Evolutionary conservation across 2,329 filamentous ascomycete genomes (phyloP).

Genomic region (Arthrobotrys sphaeroides): DNA sequence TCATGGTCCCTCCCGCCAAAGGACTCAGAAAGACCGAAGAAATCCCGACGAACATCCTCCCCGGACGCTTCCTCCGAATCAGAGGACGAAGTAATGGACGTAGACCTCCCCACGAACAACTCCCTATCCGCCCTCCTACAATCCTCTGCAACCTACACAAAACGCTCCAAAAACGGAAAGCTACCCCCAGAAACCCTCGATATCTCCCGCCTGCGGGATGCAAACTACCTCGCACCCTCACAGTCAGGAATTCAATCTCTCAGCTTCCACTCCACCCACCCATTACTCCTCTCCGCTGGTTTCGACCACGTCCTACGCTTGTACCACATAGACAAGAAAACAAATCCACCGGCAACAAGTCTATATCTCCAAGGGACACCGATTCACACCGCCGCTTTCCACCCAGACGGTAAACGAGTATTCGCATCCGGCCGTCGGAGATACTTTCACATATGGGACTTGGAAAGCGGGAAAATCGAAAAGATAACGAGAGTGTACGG

Average conservation of each 20-base stretch:
- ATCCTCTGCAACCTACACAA: slow-evolving; percentile 73
- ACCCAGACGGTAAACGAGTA: slow-evolving; percentile 76
- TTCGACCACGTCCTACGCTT: slow-evolving; percentile 85
- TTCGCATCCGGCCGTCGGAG: slow-evolving; percentile 87
- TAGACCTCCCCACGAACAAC: slow-evolving; percentile 60
- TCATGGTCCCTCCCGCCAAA: slow-evolving; percentile 68
- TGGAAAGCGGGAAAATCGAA: slow-evolving; percentile 80
- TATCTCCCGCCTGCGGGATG: slow-evolving; percentile 87
- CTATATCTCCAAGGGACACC: slow-evolving; percentile 85
- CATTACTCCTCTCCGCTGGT: slow-evolving; percentile 88
- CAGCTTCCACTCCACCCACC: slow-evolving; percentile 87
- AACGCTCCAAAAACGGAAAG: slow-evolving; percentile 71
- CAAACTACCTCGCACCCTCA: slow-evolving; percentile 74
- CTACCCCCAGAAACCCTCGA: slow-evolving; percentile 87
- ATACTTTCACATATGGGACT: slow-evolving; percentile 95
- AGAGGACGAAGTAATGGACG: slow-evolving; percentile 64
- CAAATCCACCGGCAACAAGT: slow-evolving; percentile 83
- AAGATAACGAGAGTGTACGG: slow-evolving; percentile 81
- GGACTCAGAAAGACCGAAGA: slow-evolving; percentile 63
- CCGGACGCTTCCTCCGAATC: slow-evolving; percentile 62
- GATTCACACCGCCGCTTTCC: slow-evolving; percentile 84
- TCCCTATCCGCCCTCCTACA: slow-evolving; percentile 75
- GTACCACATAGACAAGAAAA: slow-evolving; percentile 82
- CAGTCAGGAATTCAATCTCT: slow-evolving; percentile 73
- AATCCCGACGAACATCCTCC: slow-evolving; percentile 61